Evolutionary conservation across 2,329 filamentous ascomycete species (phyloP).

Genomic region (Aspergillus bombycis): DNA sequence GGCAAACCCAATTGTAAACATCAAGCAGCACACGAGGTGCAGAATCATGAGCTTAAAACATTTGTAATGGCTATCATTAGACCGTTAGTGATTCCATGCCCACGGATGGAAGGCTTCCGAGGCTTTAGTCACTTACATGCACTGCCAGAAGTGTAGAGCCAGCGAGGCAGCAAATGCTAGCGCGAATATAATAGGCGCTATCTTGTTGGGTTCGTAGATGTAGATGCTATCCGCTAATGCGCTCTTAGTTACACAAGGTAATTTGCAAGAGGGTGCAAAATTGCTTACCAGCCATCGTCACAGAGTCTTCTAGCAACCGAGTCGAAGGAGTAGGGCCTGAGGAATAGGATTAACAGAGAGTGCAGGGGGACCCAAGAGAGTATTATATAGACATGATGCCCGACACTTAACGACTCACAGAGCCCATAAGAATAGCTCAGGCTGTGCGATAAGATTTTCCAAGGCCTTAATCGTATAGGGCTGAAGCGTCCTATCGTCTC

Average conservation of each 20-base stretch:
- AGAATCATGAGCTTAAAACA: slow-evolving; percentile 60
- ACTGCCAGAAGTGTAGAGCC: slow-evolving; percentile 57
- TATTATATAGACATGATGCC: background rate
- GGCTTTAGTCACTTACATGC: slow-evolving; percentile 49
- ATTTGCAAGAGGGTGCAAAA: background rate
- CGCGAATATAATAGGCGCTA: slow-evolving; percentile 57
- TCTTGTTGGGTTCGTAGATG: slow-evolving; percentile 59
- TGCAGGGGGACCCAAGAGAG: background rate
- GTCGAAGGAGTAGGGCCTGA: background rate
- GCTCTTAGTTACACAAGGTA: background rate
- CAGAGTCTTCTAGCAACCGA: rapidly evolving
- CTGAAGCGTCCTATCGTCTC: background rate
- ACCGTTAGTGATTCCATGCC: background rate
- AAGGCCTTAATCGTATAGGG: background rate
- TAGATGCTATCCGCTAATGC: slow-evolving; percentile 37
- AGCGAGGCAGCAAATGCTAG: slow-evolving; percentile 46
- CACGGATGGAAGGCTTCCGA: background rate
- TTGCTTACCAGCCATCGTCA: background rate
- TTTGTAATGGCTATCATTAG: slow-evolving; percentile 54
- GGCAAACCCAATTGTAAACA: slow-evolving; percentile 62
- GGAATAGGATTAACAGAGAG: background rate
- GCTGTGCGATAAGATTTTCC: background rate
- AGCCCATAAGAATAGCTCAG: background rate
- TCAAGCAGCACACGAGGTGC: slow-evolving; percentile 56
- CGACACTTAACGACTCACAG: background rate